Evolutionary conservation across 768 basidiomycete species (phyloP).

Genomic region (Chlorophyllum brunneum): DNA sequence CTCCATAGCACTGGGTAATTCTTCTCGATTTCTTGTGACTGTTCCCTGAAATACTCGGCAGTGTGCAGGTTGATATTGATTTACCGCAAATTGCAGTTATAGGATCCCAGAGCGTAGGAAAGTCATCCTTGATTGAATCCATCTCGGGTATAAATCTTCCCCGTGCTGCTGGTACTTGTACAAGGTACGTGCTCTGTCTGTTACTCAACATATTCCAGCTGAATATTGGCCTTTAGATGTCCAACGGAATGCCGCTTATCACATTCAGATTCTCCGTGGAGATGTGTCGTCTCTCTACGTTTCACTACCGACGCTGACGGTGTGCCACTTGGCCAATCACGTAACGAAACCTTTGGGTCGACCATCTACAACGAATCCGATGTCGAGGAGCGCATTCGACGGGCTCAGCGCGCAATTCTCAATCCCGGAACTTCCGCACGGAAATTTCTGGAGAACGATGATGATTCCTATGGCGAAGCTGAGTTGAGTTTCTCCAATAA

Average conservation of each 20-base stretch:
- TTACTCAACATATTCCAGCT: not conserved
- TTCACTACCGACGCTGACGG: conserved; percentile 38
- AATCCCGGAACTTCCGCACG: conserved; percentile 40
- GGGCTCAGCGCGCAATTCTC: conserved; percentile 63
- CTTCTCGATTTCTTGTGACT: not conserved
- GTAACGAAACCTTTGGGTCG: conserved; percentile 39
- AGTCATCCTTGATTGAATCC: conserved; percentile 61
- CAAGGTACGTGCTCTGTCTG: conserved; percentile 41
- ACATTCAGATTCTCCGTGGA: conserved; percentile 38
- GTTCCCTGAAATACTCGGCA: conserved; percentile 19
- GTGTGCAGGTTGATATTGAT: conserved; percentile 67
- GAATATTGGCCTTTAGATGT: conserved; percentile 32
- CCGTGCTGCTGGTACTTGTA: conserved; percentile 58
- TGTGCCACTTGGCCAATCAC: conserved; percentile 33
- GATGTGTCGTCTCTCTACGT: conserved; percentile 46
- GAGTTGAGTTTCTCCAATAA: conserved; percentile 48
- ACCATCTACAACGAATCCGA: conserved; percentile 44
- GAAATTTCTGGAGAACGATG: conserved; percentile 36
- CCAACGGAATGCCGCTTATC: conserved; percentile 56
- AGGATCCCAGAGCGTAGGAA: conserved; percentile 62
- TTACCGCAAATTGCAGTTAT: conserved; percentile 72
- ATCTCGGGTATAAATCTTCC: conserved; percentile 65
- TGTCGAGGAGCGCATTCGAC: conserved; percentile 65
- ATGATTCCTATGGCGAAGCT: conserved; percentile 14
- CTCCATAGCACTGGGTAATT: conserved; percentile 51